Conservation (phyloP, 2,329 filamentous ascomycete species). For the Cladophialophora bantiana region DNA sequence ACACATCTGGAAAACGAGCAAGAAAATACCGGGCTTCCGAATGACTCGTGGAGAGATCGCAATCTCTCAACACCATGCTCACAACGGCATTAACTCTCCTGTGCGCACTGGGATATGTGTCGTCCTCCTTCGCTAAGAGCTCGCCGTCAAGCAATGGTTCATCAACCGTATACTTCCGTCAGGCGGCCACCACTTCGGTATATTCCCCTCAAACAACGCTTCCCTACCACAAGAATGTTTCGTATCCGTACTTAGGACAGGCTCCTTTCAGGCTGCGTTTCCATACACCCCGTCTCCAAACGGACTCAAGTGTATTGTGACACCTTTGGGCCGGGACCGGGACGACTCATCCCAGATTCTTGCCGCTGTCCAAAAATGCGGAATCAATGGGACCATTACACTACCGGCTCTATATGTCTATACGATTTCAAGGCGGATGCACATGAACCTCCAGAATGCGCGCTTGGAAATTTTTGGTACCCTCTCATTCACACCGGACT, state of each 20-base stretch:
- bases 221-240: slow-evolving; percentile 22
- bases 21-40: background rate
- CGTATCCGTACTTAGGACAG: slow-evolving; percentile 17
- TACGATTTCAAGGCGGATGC: slow-evolving; percentile 12
- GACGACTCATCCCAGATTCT: slow-evolving; percentile 24
- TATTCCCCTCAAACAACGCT: slow-evolving; percentile 13
- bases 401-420: slow-evolving; percentile 17
- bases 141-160: background rate
- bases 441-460: slow-evolving; percentile 18
- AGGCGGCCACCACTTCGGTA: slow-evolving; percentile 16
- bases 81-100: background rate
- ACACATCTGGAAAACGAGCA: background rate
- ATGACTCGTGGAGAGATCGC: background rate
- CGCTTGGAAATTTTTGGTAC: slow-evolving; percentile 17
- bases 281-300: background rate
- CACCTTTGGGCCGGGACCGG: slow-evolving; percentile 15
- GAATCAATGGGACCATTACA: slow-evolving; percentile 19
- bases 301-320: slow-evolving; percentile 9
- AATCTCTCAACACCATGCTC: slow-evolving; percentile 5
- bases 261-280: slow-evolving; percentile 8
- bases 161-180: slow-evolving; percentile 10
- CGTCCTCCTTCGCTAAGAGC: background rate
- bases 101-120: background rate
- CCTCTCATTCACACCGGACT: slow-evolving; percentile 14
- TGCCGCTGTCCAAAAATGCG: slow-evolving; percentile 14